Base-by-base conservation (phyloP, 2,329 filamentous ascomycete genomes). In the Penicillium palitans region DNA sequence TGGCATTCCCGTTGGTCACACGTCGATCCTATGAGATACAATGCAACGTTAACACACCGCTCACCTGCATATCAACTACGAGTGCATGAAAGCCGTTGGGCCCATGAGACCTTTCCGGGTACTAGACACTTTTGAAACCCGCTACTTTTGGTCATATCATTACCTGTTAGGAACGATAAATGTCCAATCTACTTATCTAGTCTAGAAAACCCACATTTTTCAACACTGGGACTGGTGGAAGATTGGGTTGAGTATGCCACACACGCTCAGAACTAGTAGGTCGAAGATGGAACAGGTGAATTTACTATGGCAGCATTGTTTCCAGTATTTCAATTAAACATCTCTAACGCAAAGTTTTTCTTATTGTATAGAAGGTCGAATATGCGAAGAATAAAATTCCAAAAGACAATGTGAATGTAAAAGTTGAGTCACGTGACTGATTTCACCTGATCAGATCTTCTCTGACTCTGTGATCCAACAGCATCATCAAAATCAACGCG, bases 401-500 rank as follows among this genome's bases (percentile, higher is more conserved):
- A 48, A 35, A 25, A 25, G 19, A 7, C 21, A 8, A 52, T 24
- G 29, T 27, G 29, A 37, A 52, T 24, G 29, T 27, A 21, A 37
- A 29, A 41, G 4, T 0, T 0, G 1, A 8, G 13, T 58, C 62
- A 65, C 62, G 62, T 65, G 62, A 58, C 3, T 0, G 0, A 15
- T 1, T 21, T 48, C 61, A 65, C 64, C 54, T 63, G 62, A 50
- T 7, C 8, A 17, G 12, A 45, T 55, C 61, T 60, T 65, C 62
- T 65, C 65, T 66, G 64, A 57, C 55, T 47, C 62, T 57, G 62
- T 52, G 53, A 53, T 61, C 61, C 57, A 58, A 64, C 59, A 48
- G 60, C 64, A 67, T 61, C 61, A 59, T 45, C 58, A 54, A 42
- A 21, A 54, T 31, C 50, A 24, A 60, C 59, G 57, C 60, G 55